Evolutionary conservation across 1,284 basidiomycete species (phyloP).

Genomic region (Inonotus hispidus): DNA sequence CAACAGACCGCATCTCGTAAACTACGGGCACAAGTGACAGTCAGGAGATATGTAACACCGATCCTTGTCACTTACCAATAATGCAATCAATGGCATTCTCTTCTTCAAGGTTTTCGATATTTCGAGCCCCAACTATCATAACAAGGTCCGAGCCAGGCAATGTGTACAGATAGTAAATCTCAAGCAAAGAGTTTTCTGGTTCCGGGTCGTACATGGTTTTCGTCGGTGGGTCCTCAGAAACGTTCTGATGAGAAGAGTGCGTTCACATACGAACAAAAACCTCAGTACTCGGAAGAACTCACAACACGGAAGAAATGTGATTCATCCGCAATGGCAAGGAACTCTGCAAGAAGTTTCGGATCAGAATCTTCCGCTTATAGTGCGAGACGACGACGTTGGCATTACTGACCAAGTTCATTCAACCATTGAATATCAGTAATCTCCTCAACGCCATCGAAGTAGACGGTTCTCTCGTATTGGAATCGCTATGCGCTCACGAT

Average conservation of each 20-base stretch:
- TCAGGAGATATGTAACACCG: neutral
- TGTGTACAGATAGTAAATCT: constrained; percentile 10
- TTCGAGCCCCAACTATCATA: constrained; percentile 6
- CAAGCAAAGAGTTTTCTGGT: neutral
- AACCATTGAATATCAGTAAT: constrained; percentile 15
- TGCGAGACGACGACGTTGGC: neutral
- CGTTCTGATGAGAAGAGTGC: neutral
- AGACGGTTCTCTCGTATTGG: neutral
- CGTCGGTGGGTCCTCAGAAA: neutral
- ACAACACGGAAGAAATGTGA: constrained; percentile 12
- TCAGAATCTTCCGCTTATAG: neutral
- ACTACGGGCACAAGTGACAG: neutral
- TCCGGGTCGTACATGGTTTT: neutral
- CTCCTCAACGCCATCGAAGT: neutral
- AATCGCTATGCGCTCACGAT: neutral
- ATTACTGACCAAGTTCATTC: constrained; percentile 9
- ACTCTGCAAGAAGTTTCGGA: neutral
- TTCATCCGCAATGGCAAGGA: constrained; percentile 14
- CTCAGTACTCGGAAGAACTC: neutral
- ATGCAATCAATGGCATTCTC: constrained; percentile 12
- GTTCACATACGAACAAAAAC: neutral
- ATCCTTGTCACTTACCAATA: constrained; percentile 2
- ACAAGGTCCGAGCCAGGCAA: constrained; percentile 7
- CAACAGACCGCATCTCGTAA: neutral
- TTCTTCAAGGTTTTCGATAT: constrained; percentile 9